phyloP scores from a whole-genome alignment of 1,284 basidiomycete genomes.

The Ganoderma resinaceum region DNA sequence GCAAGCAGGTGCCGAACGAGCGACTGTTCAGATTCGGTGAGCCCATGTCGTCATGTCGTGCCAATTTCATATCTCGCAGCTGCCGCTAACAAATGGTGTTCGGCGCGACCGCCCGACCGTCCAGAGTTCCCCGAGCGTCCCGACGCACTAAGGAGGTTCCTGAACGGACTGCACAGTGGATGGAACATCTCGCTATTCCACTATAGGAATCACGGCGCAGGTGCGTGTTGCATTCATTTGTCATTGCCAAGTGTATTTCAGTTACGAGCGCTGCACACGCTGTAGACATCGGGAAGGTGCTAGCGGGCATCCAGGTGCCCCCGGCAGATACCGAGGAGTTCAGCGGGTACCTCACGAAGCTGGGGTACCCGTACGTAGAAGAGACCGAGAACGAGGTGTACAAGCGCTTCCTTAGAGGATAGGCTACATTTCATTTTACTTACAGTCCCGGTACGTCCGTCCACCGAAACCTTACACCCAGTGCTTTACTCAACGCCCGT shows the following conservation, averaged over 20 bases:
- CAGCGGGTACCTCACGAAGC: conserved; percentile 74
- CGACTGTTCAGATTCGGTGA: conserved; percentile 94
- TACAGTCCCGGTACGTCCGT: not conserved
- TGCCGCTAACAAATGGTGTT: conserved; percentile 4
- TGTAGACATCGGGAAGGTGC: conserved; percentile 87
- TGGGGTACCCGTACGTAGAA: conserved; percentile 91
- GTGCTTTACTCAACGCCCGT: not conserved
- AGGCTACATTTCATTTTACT: conserved; percentile 11
- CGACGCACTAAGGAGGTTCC: conserved; percentile 90
- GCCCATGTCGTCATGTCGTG: conserved; percentile 7
- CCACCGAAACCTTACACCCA: not conserved
- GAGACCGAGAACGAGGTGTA: conserved; percentile 94
- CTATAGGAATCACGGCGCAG: conserved; percentile 96
- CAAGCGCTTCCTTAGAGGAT: conserved; percentile 69
- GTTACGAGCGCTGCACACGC: not conserved
- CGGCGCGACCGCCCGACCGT: not conserved
- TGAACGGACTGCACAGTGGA: conserved; percentile 79
- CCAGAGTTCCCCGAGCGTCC: conserved; percentile 97
- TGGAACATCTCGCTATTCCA: conserved; percentile 99
- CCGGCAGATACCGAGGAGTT: conserved; percentile 70
- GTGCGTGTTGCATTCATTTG: conserved; percentile 45
- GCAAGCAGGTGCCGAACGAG: conserved; percentile 81
- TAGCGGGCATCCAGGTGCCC: conserved; percentile 95
- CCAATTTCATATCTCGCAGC: not conserved
- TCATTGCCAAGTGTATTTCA: not conserved